phyloP scores from a whole-genome alignment of 306 rosid genomes.

The Senna tora region DNA sequence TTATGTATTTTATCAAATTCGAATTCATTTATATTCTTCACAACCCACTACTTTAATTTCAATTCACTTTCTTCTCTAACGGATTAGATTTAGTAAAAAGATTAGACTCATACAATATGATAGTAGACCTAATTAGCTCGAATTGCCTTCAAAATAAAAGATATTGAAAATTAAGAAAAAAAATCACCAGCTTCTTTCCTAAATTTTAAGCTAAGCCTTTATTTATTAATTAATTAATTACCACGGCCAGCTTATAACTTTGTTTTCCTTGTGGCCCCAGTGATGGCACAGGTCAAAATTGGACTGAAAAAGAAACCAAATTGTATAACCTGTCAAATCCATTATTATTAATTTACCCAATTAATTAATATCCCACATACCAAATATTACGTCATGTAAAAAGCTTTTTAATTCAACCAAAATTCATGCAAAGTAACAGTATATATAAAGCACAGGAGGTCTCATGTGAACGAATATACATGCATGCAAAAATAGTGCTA shows the following conservation, averaged over 20 bases:
- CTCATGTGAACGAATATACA: slow-evolving; percentile 7
- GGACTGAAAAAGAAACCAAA: slow-evolving; percentile 13
- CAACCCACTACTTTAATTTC: slow-evolving; percentile 28
- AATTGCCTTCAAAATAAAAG: too few species aligned
- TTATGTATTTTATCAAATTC: too few species aligned
- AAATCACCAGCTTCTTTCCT: too few species aligned
- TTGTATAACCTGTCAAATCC: slow-evolving; percentile 5
- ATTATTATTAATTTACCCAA: neutral
- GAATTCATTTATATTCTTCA: slow-evolving; percentile 25
- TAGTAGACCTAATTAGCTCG: too few species aligned
- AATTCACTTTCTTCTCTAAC: neutral
- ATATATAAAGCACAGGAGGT: slow-evolving; percentile 1
- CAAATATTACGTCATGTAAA: neutral
- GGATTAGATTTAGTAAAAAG: too few species aligned
- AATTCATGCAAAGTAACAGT: slow-evolving; percentile 34
- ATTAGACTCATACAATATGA: too few species aligned
- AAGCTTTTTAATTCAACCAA: slow-evolving; percentile 2
- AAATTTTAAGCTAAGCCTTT: too few species aligned
- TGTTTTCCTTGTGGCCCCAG: slow-evolving; percentile 6
- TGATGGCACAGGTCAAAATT: slow-evolving; percentile 29
- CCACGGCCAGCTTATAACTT: too few species aligned
- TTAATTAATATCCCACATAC: too few species aligned
- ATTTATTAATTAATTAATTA: neutral
- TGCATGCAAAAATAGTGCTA: slow-evolving; percentile 15
- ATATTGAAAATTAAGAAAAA: too few species aligned